phyloP scores from a whole-genome alignment of 1,284 basidiomycete genomes.

The Ustilago xerochloae region DNA sequence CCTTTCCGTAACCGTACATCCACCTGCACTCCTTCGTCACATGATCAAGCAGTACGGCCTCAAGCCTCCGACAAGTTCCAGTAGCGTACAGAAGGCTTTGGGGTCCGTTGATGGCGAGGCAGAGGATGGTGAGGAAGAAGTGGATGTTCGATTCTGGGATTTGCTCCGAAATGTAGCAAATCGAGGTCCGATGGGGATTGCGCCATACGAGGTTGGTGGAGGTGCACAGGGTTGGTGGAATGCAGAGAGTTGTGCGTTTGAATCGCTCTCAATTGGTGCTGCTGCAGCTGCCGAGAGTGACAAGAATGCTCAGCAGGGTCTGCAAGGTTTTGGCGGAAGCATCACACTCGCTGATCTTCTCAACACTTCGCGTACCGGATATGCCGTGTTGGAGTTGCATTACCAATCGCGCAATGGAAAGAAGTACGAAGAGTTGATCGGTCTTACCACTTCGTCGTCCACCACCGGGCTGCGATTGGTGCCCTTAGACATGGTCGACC shows the following conservation, averaged over 20 bases:
- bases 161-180: constrained; percentile 41
- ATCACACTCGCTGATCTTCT: constrained; percentile 30
- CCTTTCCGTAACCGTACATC: constrained; percentile 29
- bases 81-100: constrained; percentile 19
- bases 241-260: constrained; percentile 23
- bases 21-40: constrained; percentile 43
- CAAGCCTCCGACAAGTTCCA: constrained; percentile 38
- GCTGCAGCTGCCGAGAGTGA: not conserved
- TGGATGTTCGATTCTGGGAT: constrained; percentile 55
- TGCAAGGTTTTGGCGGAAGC: not conserved
- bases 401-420: constrained; percentile 43
- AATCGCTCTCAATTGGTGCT: constrained; percentile 1
- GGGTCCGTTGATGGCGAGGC: constrained; percentile 18
- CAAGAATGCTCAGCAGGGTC: not conserved
- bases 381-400: constrained; percentile 28
- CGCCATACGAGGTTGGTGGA: constrained; percentile 32
- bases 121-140: constrained; percentile 17
- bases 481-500: constrained; percentile 38
- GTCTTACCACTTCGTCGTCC: not conserved
- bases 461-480: constrained; percentile 4
- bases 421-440: constrained; percentile 38
- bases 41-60: constrained; percentile 53
- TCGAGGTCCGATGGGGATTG: constrained; percentile 49
- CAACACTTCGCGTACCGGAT: constrained; percentile 14
- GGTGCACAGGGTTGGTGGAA: constrained; percentile 50